Evolutionary conservation across 805 yeast genomes (phyloP).

Genomic region (Maudiozyma bulderi): DNA sequence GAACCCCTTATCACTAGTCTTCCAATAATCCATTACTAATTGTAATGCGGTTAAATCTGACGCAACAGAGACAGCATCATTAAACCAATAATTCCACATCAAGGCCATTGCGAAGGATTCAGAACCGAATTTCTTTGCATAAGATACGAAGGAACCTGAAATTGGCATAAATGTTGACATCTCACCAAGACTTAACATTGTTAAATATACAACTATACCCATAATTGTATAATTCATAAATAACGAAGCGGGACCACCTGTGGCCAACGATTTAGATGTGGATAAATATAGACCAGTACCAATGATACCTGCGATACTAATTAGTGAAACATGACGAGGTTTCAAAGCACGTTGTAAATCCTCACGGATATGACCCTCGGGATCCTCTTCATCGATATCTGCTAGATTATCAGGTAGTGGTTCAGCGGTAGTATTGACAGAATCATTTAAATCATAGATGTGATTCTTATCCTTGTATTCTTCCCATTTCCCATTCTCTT

Average conservation of each 20-base stretch:
- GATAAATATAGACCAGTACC: constrained; percentile 61
- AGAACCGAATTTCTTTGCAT: constrained; percentile 51
- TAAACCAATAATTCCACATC: constrained; percentile 62
- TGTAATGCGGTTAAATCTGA: constrained; percentile 55
- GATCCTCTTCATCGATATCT: constrained; percentile 2
- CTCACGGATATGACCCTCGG: constrained; percentile 8
- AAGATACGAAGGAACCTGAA: constrained; percentile 51
- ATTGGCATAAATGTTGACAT: constrained; percentile 47
- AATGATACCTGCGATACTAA: constrained; percentile 69
- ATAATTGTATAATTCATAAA: constrained; percentile 41
- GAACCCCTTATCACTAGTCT: constrained; percentile 21
- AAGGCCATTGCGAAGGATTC: constrained; percentile 63
- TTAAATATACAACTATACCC: constrained; percentile 43
- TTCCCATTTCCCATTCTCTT: not conserved
- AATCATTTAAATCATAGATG: not conserved
- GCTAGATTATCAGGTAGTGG: constrained; percentile 29
- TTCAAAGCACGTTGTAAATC: constrained; percentile 29
- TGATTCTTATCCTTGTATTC: not conserved
- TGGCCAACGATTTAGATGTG: constrained; percentile 40
- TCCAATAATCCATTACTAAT: constrained; percentile 46
- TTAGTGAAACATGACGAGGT: constrained; percentile 66
- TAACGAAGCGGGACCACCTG: constrained; percentile 46
- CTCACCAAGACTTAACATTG: constrained; percentile 47
- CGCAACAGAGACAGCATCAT: constrained; percentile 55
- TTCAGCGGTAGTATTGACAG: not conserved